Evolutionary conservation across 75 land plant genomes (phyloP), one percentile per base, ranked within the genome.

Genomic region (Pinus albicaulis): DNA sequence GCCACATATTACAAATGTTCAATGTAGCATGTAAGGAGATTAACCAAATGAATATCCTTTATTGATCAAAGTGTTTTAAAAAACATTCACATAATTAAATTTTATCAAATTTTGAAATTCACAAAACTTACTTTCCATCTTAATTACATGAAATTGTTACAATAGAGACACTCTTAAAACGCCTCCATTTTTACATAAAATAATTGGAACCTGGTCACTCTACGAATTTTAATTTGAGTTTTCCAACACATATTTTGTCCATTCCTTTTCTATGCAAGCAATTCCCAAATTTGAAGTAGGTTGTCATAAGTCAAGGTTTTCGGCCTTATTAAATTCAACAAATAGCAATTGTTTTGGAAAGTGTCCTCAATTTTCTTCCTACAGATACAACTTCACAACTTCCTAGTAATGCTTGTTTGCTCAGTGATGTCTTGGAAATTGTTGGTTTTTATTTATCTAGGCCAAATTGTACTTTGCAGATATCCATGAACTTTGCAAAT

Each of bases 361-460:
- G 82, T 76, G 77, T 86, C 59, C 23, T 78, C 12, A 76, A 71
- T 81, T 58, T 79, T 57, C 81, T 95, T 19, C 98, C 92, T 25
- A 44, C 69, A 81, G 89, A 86, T 77, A 71, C 76, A 31, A 73
- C 89, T 48, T 65, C 56, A 19, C 90, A 83, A 34, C 85, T 81
- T 85, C 95, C 98, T 41, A 82, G 92, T 26, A 80, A 80, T 84
- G 91, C 91, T 13, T 95, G 93, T 73, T 76, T 95, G 74, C 92
- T 95, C 70, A 95, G 92, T 34, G 92, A 95, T 80, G 57, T 86
- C 7, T 34, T 91, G 52, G 98, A 95, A 83, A 74, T 62, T 70
- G 86, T 93, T 59, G 81, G 69, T 15, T 56, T 71, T 74, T 84
- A 83, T 71, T 44, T 95, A 41, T 81, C 89, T 72, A 82, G 79